Evolutionary conservation across 163 green algal genomes (phyloP), one percentile per base, ranked within the genome.

Genomic region (Smithsoniella earleae): DNA sequence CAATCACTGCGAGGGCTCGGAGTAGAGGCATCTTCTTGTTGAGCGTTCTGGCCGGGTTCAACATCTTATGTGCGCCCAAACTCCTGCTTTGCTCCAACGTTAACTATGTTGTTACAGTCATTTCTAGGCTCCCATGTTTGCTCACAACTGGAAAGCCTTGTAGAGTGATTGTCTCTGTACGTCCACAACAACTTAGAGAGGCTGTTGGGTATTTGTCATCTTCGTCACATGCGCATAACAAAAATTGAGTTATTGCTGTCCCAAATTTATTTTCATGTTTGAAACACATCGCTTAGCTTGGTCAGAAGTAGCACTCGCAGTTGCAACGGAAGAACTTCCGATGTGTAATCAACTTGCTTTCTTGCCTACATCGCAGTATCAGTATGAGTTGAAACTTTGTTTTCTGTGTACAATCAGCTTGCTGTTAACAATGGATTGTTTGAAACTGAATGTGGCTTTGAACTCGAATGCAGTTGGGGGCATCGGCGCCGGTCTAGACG

Each of bases 401-500:
- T 30, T 65, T 13, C 52, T 36, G n/a, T 13, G 8, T 36, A 13
- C 52, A 65, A 65, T 65, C 1, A 27, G 52, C 44, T 25, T 20
- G 44, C 44, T 20, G 18, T 25, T 20, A 27, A 22, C 16, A 65
- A 65, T 30, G 16, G 20, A 18, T 36, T 65, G 52, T 65, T 8
- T 36, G 8, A 27, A 27, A 8, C 0, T 65, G 52, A 1, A 18
- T 36, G 8, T 65, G 8, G 20, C 18, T 30, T 22, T 20, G 44
- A n/a, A n/a, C 13, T 10, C 13, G 40, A 10, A 13, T 69, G 58
- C 58, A 69, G 58, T 69, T 34, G 58, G 58, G n/a, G 58, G 58
- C 3, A 43, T 69, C 25, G 58, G 58, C 58, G 22, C 43, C 25
- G 25, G 25, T 31, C 31, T 43, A 34, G 58, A 69, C 20, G 58